Conservation (phyloP, 352 stramenopile genomes). For the Phytopythium mirpurense region DNA sequence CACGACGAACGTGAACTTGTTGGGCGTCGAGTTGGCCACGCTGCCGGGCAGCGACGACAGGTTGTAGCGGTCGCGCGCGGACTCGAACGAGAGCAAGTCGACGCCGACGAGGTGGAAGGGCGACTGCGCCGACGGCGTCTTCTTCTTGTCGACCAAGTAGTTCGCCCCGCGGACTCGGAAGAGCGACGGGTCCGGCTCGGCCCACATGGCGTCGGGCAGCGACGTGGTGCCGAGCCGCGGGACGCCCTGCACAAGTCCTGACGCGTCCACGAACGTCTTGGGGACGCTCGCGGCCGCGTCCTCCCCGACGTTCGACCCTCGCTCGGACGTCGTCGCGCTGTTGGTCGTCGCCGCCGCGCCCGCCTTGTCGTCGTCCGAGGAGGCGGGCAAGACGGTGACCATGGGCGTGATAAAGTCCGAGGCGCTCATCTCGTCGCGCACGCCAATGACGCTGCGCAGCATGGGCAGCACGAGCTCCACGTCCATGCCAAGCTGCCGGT, state of each 20-base stretch:
- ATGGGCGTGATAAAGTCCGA: conserved; percentile 85
- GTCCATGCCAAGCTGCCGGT: conserved; percentile 87
- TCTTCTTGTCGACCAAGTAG: conserved; percentile 89
- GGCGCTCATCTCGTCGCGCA: conserved; percentile 81
- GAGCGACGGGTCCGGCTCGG: conserved; percentile 70
- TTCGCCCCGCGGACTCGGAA: conserved; percentile 85
- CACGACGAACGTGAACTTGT: conserved; percentile 86
- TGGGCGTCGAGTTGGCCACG: conserved; percentile 52
- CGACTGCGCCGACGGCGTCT: conserved; percentile 58
- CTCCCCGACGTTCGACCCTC: not conserved
- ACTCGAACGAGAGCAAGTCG: conserved; percentile 79
- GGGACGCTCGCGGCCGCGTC: conserved; percentile 1
- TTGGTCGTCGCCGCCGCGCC: not conserved
- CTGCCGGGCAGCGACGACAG: conserved; percentile 63
- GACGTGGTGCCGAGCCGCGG: conserved; percentile 55
- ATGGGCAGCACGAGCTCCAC: conserved; percentile 83
- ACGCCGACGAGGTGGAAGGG: conserved; percentile 82
- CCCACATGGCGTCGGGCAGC: conserved; percentile 80
- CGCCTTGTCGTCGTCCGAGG: conserved; percentile 4
- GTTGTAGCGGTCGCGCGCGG: conserved; percentile 65
- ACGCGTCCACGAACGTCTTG: conserved; percentile 49
- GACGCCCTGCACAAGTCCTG: conserved; percentile 58
- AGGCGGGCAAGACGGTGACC: conserved; percentile 45
- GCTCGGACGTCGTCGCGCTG: not conserved
- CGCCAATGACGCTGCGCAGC: conserved; percentile 78